Conservation (phyloP, 1,139 yeast species). For the Spathaspora sp. region DNA sequence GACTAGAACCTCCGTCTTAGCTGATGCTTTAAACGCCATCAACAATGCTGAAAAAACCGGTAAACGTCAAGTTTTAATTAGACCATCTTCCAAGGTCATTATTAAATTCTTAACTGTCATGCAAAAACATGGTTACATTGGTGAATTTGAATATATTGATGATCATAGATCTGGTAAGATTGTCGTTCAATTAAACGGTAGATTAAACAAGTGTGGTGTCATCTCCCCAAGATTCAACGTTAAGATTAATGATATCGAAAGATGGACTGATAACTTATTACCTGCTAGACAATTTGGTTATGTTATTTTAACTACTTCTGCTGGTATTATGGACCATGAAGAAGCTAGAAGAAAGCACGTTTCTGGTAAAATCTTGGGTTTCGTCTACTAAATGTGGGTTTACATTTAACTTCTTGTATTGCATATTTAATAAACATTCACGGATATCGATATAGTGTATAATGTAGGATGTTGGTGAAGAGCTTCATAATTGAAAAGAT, state of each 20-base stretch:
- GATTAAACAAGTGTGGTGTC: slow-evolving; percentile 98
- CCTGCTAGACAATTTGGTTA: slow-evolving; percentile 99
- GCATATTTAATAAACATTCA: slow-evolving; percentile 8
- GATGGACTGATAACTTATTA: slow-evolving; percentile 96
- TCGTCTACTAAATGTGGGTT: slow-evolving; percentile 69
- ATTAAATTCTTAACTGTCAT: slow-evolving; percentile 94
- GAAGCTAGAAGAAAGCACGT: slow-evolving; percentile 99
- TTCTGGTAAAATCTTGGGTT: slow-evolving; percentile 96
- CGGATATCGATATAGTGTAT: not conserved
- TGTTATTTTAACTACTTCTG: slow-evolving; percentile 96
- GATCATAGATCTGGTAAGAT: slow-evolving; percentile 99
- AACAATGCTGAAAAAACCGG: slow-evolving; percentile 99
- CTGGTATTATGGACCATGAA: slow-evolving; percentile 99
- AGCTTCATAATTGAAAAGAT: not conserved
- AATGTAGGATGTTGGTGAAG: not conserved
- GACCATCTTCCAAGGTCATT: slow-evolving; percentile 99
- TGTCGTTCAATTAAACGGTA: slow-evolving; percentile 94
- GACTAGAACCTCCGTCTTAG: slow-evolving; percentile 99
- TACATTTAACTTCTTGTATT: slow-evolving; percentile 6
- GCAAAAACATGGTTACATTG: slow-evolving; percentile 99
- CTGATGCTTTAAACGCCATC: slow-evolving; percentile 97
- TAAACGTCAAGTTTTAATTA: slow-evolving; percentile 96
- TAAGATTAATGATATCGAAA: slow-evolving; percentile 88
- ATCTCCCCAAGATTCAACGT: slow-evolving; percentile 98
- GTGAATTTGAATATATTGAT: slow-evolving; percentile 97